Evolutionary conservation across 2,329 filamentous ascomycete species (phyloP).

Genomic region (Pleurostoma richardsiae): DNA sequence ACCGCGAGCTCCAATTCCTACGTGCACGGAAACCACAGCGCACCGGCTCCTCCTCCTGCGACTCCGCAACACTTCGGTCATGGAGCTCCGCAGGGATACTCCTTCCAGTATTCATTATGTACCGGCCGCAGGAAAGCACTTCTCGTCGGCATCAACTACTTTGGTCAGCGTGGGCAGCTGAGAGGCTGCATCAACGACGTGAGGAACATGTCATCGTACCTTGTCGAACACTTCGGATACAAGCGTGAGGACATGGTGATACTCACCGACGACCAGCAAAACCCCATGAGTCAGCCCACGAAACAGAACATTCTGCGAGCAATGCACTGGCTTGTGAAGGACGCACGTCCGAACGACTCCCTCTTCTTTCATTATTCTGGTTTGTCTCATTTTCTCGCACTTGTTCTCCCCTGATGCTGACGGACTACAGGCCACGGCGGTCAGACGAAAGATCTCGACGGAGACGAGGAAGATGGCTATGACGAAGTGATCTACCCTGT

Average conservation of each 20-base stretch:
- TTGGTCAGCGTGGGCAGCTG: slow-evolving; percentile 83
- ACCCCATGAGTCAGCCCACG: slow-evolving; percentile 93
- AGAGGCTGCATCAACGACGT: slow-evolving; percentile 96
- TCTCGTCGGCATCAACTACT: slow-evolving; percentile 95
- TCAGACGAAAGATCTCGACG: slow-evolving; percentile 74
- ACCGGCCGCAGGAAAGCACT: slow-evolving; percentile 85
- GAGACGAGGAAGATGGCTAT: slow-evolving; percentile 76
- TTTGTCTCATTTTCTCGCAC: slow-evolving; percentile 32
- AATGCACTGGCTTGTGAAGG: slow-evolving; percentile 98
- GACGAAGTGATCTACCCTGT: slow-evolving; percentile 83
- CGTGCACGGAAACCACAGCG: slow-evolving; percentile 49
- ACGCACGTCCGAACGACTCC: slow-evolving; percentile 86
- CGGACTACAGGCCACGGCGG: slow-evolving; percentile 62
- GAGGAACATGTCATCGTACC: slow-evolving; percentile 90
- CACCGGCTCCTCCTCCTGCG: slow-evolving; percentile 62
- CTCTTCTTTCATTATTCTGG: slow-evolving; percentile 97
- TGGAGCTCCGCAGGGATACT: slow-evolving; percentile 75
- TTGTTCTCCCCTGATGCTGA: background rate
- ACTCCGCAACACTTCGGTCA: slow-evolving; percentile 69
- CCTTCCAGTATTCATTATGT: slow-evolving; percentile 87
- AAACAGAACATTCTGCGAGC: slow-evolving; percentile 92
- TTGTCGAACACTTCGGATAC: slow-evolving; percentile 86
- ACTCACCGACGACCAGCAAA: slow-evolving; percentile 93
- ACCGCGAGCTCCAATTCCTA: slow-evolving; percentile 41
- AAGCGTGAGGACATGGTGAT: slow-evolving; percentile 96